Evolutionary conservation across 805 yeast genomes (phyloP).

Genomic region (Yamadazyma takamatsuzukensis): DNA sequence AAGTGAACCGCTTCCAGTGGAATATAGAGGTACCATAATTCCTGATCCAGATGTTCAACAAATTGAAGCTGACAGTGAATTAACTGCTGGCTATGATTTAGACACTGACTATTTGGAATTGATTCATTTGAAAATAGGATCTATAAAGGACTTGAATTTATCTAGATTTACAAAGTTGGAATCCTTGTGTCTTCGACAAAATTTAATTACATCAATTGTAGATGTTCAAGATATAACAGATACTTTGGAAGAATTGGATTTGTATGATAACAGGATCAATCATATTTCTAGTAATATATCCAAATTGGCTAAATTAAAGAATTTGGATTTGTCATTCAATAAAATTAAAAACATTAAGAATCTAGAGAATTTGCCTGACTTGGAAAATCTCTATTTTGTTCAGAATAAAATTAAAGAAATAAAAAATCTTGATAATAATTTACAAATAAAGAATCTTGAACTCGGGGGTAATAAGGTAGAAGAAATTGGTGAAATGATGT

Average conservation of each 20-base stretch:
- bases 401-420: conserved; percentile 81
- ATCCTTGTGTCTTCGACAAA: conserved; percentile 74
- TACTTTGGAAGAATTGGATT: conserved; percentile 71
- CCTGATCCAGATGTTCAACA: conserved; percentile 48
- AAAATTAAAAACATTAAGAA: conserved; percentile 83
- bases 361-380: conserved; percentile 54
- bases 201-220: conserved; percentile 68
- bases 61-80: conserved; percentile 66
- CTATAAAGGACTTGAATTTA: conserved; percentile 59
- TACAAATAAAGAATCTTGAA: conserved; percentile 65
- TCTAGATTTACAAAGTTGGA: conserved; percentile 55
- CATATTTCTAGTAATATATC: conserved; percentile 75
- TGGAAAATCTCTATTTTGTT: conserved; percentile 76
- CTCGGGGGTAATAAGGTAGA: conserved; percentile 84
- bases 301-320: conserved; percentile 52
- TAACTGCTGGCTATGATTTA: conserved; percentile 53
- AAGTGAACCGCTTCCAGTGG: conserved; percentile 35
- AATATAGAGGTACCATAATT: conserved; percentile 41
- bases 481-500: conserved; percentile 52
- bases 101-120: conserved; percentile 62
- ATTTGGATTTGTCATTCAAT: conserved; percentile 84
- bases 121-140: conserved; percentile 64
- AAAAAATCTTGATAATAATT: conserved; percentile 57
- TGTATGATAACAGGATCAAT: conserved; percentile 87
- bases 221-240: conserved; percentile 47